Evolutionary conservation across 2,329 filamentous ascomycete genomes (phyloP).

Genomic region (Colletotrichum camelliae): DNA sequence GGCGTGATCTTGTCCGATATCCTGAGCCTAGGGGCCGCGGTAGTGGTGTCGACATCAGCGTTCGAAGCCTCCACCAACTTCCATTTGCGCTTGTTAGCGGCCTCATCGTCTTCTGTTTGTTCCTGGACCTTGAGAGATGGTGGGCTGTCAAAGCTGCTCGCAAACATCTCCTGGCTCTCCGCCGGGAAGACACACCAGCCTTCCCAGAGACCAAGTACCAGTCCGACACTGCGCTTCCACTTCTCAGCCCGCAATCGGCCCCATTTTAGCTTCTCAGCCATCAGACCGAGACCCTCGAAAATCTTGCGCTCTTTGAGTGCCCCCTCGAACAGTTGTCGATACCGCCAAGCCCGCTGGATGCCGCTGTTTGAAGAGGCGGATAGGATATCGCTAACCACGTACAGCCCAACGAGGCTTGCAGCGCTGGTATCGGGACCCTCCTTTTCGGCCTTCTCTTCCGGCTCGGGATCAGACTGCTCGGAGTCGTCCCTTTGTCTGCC

Average conservation of each 20-base stretch:
- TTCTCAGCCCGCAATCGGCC: constrained; percentile 83
- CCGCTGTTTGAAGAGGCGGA: constrained; percentile 78
- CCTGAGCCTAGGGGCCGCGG: background rate
- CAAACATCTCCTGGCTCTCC: constrained; percentile 75
- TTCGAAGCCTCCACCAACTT: constrained; percentile 52
- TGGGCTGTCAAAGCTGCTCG: constrained; percentile 73
- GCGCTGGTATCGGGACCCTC: constrained; percentile 68
- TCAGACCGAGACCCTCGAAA: constrained; percentile 76
- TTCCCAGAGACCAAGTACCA: constrained; percentile 75
- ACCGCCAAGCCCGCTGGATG: constrained; percentile 86
- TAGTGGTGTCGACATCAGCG: constrained; percentile 14
- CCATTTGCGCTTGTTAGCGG: constrained; percentile 50
- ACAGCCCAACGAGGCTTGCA: constrained; percentile 81
- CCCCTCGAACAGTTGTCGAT: constrained; percentile 78
- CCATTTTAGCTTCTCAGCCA: constrained; percentile 77
- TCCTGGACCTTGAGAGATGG: constrained; percentile 45
- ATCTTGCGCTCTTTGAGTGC: constrained; percentile 71
- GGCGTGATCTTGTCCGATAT: constrained; percentile 14
- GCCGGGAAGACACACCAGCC: constrained; percentile 76
- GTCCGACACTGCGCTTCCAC: constrained; percentile 78
- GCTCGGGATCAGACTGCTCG: constrained; percentile 38
- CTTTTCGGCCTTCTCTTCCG: constrained; percentile 46
- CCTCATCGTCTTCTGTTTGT: constrained; percentile 31
- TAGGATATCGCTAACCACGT: constrained; percentile 78
- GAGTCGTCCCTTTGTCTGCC: constrained; percentile 39